phyloP scores from a whole-genome alignment of 345 rosid genomes.

The Luvunga scandens region DNA sequence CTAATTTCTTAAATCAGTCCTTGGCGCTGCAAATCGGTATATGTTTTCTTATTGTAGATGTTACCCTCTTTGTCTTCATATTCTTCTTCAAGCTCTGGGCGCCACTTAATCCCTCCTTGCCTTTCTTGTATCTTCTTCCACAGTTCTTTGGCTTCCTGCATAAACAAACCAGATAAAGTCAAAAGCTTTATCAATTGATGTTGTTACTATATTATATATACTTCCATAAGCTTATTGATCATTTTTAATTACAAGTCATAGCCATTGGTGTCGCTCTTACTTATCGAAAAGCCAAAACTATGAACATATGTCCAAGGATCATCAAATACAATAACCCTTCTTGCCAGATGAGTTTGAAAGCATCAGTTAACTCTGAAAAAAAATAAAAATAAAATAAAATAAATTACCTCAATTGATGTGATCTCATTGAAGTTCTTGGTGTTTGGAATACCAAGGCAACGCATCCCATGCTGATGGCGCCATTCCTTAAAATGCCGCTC shows the following conservation, averaged over 20 bases:
- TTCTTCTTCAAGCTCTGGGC: slow-evolving; percentile 98
- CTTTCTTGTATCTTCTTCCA: slow-evolving; percentile 90
- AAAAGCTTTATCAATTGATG: not conserved
- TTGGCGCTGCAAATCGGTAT: slow-evolving; percentile 92
- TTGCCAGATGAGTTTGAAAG: not conserved
- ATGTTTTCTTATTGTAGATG: slow-evolving; percentile 98
- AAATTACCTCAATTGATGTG: slow-evolving; percentile 80
- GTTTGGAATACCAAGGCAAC: slow-evolving; percentile 96
- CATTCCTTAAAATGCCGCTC: slow-evolving; percentile 98
- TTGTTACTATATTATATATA: not conserved
- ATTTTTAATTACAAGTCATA: not conserved
- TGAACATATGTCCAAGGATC: not conserved
- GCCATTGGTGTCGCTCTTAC: not conserved
- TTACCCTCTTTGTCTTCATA: slow-evolving; percentile 99
- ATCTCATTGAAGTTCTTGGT: slow-evolving; percentile 98
- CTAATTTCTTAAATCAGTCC: slow-evolving; percentile 65
- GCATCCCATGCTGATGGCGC: slow-evolving; percentile 99
- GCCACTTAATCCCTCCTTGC: slow-evolving; percentile 93
- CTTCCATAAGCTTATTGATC: not conserved
- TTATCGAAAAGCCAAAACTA: not conserved
- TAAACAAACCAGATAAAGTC: not conserved
- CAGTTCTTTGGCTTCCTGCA: slow-evolving; percentile 91
- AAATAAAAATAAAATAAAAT: not conserved
- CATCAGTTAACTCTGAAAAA: no score
- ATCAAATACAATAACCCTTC: not conserved